A percentile compares a stretch with the other conserved stretches of the same genome.
Conservation (phyloP, 2,329 filamentous ascomycete genomes). For the Remersonia thermophila region DNA sequence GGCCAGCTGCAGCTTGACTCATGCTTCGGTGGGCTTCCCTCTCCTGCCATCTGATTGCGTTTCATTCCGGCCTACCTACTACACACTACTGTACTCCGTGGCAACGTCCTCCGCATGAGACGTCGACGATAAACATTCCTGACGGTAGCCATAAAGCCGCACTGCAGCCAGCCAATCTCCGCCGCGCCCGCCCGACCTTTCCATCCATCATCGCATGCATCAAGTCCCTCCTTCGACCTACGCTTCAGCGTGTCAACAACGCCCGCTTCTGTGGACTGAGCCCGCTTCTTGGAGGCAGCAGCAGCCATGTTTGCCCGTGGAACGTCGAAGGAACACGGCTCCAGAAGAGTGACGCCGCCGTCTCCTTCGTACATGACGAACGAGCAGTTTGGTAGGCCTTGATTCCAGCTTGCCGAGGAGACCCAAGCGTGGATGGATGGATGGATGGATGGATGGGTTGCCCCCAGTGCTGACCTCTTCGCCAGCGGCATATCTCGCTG, state of each 20-base stretch:
- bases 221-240: background rate
- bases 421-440: background rate
- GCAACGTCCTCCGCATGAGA: conserved; percentile 7
- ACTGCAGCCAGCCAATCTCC: background rate
- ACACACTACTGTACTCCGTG: no score
- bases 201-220: conserved; percentile 1
- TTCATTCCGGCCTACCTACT: conserved; percentile 3
- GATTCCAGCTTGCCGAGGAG: conserved; percentile 2
- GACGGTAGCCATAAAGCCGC: conserved; percentile 2
- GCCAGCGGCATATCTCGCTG: conserved; percentile 56
- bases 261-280: background rate
- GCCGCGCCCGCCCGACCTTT: conserved; percentile 1
- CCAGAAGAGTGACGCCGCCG: conserved; percentile 46
- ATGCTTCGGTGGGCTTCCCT: background rate
- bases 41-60: background rate
- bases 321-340: conserved; percentile 23
- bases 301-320: conserved; percentile 22
- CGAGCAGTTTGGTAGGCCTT: conserved; percentile 50
- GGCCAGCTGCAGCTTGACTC: conserved; percentile 6
- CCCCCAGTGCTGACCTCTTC: conserved; percentile 6
- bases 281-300: background rate
- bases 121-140: conserved; percentile 9
- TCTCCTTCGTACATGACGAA: conserved; percentile 53
- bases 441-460: no score
- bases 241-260: background rate